phyloP scores from a whole-genome alignment of 371 early-diverging fungal species.

The Syncephalis plumigaleata region DNA sequence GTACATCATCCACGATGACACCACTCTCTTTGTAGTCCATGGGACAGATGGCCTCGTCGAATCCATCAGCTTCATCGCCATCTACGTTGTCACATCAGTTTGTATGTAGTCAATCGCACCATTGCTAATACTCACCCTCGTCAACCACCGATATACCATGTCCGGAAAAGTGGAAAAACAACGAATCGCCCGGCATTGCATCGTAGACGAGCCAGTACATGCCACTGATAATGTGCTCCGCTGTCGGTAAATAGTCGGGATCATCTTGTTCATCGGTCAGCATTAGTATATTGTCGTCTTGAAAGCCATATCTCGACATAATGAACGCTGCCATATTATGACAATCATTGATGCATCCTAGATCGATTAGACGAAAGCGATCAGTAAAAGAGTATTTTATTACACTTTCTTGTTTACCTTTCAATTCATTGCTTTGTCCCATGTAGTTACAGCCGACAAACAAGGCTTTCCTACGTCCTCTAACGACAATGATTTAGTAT shows the following conservation, averaged over 20 bases:
- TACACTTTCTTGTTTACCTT: slow-evolving; percentile 12
- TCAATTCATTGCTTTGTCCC: slow-evolving; percentile 23
- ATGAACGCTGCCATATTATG: slow-evolving; percentile 35
- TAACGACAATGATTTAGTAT: neutral
- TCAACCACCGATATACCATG: slow-evolving; percentile 38
- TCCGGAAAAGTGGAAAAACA: slow-evolving; percentile 56
- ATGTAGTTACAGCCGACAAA: slow-evolving; percentile 85
- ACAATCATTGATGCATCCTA: slow-evolving; percentile 61
- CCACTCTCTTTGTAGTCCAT: slow-evolving; percentile 47
- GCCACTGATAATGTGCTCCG: slow-evolving; percentile 42
- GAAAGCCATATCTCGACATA: slow-evolving; percentile 20
- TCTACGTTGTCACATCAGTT: slow-evolving; percentile 1
- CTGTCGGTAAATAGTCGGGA: slow-evolving; percentile 34
- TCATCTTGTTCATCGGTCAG: slow-evolving; percentile 53
- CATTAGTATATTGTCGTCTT: slow-evolving; percentile 30
- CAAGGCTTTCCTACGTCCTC: slow-evolving; percentile 57
- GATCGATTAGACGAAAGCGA: neutral
- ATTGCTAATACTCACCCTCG: slow-evolving; percentile 1
- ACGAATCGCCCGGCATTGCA: slow-evolving; percentile 42
- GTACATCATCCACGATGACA: slow-evolving; percentile 52
- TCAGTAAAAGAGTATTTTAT: too few relatives aligned
- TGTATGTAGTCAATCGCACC: too few relatives aligned
- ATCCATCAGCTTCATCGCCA: slow-evolving; percentile 51
- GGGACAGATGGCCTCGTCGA: slow-evolving; percentile 60
- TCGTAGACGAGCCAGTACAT: slow-evolving; percentile 54